Conservation (phyloP, 164 flowering plant species). For the Berberis thunbergii region DNA sequence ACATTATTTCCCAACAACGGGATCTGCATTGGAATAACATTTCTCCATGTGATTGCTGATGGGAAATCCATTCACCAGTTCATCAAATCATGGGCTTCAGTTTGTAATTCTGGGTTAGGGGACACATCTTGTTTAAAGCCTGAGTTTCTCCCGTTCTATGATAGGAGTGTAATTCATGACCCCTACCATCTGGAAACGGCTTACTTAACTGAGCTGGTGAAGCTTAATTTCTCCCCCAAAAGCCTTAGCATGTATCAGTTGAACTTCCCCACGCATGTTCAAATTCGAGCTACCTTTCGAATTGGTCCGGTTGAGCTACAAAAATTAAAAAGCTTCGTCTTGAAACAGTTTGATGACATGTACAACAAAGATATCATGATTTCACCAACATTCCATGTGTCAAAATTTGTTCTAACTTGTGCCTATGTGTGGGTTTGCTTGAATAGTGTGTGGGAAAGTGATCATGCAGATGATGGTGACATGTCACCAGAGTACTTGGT, state of each 20-base stretch:
- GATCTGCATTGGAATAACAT: conserved; percentile 19
- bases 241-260: background rate
- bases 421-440: conserved; percentile 30
- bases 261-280: background rate
- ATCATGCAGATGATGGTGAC: background rate
- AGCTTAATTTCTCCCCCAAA: background rate
- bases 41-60: conserved; percentile 26
- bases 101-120: conserved; percentile 1
- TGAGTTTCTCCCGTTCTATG: conserved; percentile 8
- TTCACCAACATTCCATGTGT: conserved; percentile 4
- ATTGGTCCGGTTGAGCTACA: conserved; percentile 11
- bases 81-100: conserved; percentile 36
- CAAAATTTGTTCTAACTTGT: conserved; percentile 20
- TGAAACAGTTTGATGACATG: background rate
- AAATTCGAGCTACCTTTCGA: conserved; percentile 21
- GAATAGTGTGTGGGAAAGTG: background rate
- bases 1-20: conserved; percentile 33
- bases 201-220: background rate
- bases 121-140: background rate
- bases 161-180: conserved; percentile 17
- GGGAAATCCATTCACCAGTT: conserved; percentile 20
- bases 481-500: background rate
- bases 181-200: conserved; percentile 4
- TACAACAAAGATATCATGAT: no score
- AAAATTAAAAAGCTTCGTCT: conserved; percentile 12